These are phyloP conservation scores for Kodamaea suecica DNA, from an alignment of 1,139 yeast genomes.

Conservation along the genomic window DNA sequence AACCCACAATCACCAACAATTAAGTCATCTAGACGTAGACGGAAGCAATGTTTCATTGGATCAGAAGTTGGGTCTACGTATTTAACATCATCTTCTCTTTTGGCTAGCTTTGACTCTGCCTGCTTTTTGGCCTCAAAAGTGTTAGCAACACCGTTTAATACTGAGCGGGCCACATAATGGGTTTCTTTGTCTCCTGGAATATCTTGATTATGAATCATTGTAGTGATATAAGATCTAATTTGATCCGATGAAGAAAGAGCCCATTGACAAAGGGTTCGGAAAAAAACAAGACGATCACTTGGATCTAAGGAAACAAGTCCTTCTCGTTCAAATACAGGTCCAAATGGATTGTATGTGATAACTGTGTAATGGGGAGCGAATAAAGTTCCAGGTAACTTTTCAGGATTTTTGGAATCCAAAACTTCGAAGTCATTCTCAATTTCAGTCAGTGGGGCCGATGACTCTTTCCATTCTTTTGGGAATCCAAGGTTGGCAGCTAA, in stretches of 20 bases:
- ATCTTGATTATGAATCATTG: conserved; percentile 34
- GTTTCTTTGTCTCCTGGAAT: conserved; percentile 47
- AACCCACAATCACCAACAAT: conserved; percentile 49
- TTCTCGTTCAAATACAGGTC: conserved; percentile 37
- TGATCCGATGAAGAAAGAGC: conserved; percentile 41
- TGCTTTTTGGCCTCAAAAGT: conserved; percentile 31
- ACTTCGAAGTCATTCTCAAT: conserved; percentile 14
- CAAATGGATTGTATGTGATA: conserved; percentile 32
- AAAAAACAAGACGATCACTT: conserved; percentile 42
- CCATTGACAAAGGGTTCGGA: conserved; percentile 51
- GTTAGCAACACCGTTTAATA: conserved; percentile 37
- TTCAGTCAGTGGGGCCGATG: background rate
- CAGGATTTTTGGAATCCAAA: conserved; percentile 40
- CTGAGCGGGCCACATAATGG: conserved; percentile 38
- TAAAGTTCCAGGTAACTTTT: conserved; percentile 24
- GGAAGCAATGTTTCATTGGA: conserved; percentile 39
- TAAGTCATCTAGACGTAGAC: conserved; percentile 38
- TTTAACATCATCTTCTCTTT: conserved; percentile 29
- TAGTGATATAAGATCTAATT: conserved; percentile 37
- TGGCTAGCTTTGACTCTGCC: conserved; percentile 31
- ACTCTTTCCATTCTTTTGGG: conserved; percentile 20
- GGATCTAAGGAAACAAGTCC: conserved; percentile 39
- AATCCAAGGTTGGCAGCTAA: conserved; percentile 21
- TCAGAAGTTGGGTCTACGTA: conserved; percentile 44
- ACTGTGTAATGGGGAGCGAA: conserved; percentile 7